phyloP scores from a whole-genome alignment of 2,329 filamentous ascomycete genomes.

The Colletotrichum horii region DNA sequence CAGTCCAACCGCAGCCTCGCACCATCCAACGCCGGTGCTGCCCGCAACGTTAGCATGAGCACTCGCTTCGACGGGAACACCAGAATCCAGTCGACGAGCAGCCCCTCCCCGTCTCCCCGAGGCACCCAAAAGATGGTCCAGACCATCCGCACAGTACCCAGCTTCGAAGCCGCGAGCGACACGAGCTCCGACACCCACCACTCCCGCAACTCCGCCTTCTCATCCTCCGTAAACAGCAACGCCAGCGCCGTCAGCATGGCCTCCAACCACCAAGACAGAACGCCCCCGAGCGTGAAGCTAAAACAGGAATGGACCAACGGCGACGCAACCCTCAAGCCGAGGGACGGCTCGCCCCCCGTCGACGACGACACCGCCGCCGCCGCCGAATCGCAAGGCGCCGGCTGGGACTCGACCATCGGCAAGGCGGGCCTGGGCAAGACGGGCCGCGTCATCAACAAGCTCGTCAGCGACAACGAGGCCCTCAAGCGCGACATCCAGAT shows the following conservation, averaged over 20 bases:
- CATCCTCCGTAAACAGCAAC: conserved; percentile 62
- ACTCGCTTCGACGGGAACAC: conserved; percentile 31
- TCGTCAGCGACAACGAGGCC: conserved; percentile 81
- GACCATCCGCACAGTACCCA: conserved; percentile 64
- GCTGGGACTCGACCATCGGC: conserved; percentile 71
- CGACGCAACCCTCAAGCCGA: conserved; percentile 6
- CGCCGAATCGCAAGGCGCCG: conserved; percentile 36
- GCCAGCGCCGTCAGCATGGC: conserved; percentile 51
- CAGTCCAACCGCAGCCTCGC: conserved; percentile 35
- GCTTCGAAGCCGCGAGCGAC: conserved; percentile 54
- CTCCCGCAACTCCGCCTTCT: conserved; percentile 55
- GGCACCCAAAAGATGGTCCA: conserved; percentile 39
- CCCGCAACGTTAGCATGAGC: conserved; percentile 43
- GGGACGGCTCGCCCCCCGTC: conserved; percentile 6
- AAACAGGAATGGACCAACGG: conserved; percentile 32
- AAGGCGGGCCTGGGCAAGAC: conserved; percentile 77
- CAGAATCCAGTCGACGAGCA: conserved; percentile 18
- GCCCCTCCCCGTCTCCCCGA: conserved; percentile 25
- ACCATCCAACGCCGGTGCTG: conserved; percentile 42
- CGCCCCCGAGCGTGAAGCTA: conserved; percentile 37
- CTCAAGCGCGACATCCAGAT: conserved; percentile 76
- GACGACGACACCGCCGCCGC: conserved; percentile 23
- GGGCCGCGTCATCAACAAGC: conserved; percentile 78
- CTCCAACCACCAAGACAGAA: conserved; percentile 36
- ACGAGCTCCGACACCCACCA: conserved; percentile 43